Evolutionary conservation across 2,329 filamentous ascomycete genomes (phyloP), one percentile per base, ranked within the genome.

Genomic region (Arthroderma sp.): DNA sequence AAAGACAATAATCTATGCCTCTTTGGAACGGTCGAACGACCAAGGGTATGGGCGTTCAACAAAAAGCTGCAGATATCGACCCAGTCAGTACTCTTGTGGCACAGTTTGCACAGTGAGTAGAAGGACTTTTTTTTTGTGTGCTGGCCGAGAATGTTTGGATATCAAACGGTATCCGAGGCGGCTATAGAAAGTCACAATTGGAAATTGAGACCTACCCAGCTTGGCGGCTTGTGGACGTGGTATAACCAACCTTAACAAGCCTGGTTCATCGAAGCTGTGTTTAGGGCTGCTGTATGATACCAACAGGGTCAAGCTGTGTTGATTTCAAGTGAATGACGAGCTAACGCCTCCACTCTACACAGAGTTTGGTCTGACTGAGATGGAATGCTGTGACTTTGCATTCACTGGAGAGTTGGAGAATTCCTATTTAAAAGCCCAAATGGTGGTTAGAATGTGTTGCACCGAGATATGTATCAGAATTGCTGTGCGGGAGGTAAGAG

Each of bases 1-100:
- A 57, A 55, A 60, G 63, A 63, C 53, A 53, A 65, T 63, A 66
- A 61, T 61, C 60, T 55, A 50, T 50, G 57, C 58, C 53, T 52
- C 47, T 32, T 49, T 53, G 42, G 52, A 52, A 51, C 50, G 48
- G 55, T 50, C 53, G 51, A 54, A 47, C 15, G 53, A 56, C 53
- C 56, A 49, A 48, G 48, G 53, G 52, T 53, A 51, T 56, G 59
- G 54, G 50, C 51, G 56, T 56, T 48, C 47, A 49, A 53, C 49
- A 54, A 54, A 55, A 55, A 63, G 59, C 63, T 66, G 56, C 15
- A 22, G 6, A 33, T 32, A 30, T 50, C 6, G 46, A 32, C 27
- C 38, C 15, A 11, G 31, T 9, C 11, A 31, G 9, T 33, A 34
- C 36, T 33, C 41, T 22, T 22, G 15, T 22, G 15, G 15, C 15